Evolutionary conservation across 2,329 filamentous ascomycete genomes (phyloP).

Genomic region (Sarocladium brachiariae): DNA sequence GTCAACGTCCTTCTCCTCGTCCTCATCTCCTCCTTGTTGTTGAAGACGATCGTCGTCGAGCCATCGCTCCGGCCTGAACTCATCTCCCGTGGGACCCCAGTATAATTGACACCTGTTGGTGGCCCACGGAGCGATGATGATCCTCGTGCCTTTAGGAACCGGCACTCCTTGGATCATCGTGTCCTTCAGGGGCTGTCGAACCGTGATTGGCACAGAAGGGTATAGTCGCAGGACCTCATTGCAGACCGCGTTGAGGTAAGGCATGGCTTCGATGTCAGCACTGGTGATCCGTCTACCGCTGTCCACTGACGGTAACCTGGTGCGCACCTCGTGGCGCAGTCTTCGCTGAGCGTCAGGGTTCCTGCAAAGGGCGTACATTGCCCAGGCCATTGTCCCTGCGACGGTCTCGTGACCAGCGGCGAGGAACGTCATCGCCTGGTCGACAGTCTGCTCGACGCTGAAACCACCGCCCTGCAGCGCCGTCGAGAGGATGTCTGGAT

Average conservation of each 20-base stretch:
- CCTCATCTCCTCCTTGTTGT: slow-evolving; percentile 23
- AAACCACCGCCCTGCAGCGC: slow-evolving; percentile 72
- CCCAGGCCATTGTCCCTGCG: slow-evolving; percentile 69
- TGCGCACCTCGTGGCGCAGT: slow-evolving; percentile 62
- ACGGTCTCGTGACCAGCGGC: slow-evolving; percentile 79
- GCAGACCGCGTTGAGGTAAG: slow-evolving; percentile 74
- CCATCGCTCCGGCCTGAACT: slow-evolving; percentile 79
- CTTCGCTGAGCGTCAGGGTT: slow-evolving; percentile 58
- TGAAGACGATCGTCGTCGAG: not conserved
- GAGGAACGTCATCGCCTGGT: slow-evolving; percentile 88
- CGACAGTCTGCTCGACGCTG: slow-evolving; percentile 70
- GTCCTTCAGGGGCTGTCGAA: slow-evolving; percentile 58
- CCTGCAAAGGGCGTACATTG: slow-evolving; percentile 60
- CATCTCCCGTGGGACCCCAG: slow-evolving; percentile 69
- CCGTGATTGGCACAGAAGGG: slow-evolving; percentile 63
- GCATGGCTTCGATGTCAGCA: slow-evolving; percentile 60
- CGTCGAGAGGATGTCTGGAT: slow-evolving; percentile 72
- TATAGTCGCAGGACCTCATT: slow-evolving; percentile 70
- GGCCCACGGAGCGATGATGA: slow-evolving; percentile 60
- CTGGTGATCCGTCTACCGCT: slow-evolving; percentile 29
- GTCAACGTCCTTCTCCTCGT: slow-evolving; percentile 12
- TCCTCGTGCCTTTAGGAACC: slow-evolving; percentile 62
- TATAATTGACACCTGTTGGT: slow-evolving; percentile 61
- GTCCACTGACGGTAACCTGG: slow-evolving; percentile 45
- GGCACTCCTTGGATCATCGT: slow-evolving; percentile 58